These are phyloP conservation scores for Aspergillus sp. DNA, from an alignment of 2,329 filamentous ascomycete species.

Conservation along the genomic window DNA sequence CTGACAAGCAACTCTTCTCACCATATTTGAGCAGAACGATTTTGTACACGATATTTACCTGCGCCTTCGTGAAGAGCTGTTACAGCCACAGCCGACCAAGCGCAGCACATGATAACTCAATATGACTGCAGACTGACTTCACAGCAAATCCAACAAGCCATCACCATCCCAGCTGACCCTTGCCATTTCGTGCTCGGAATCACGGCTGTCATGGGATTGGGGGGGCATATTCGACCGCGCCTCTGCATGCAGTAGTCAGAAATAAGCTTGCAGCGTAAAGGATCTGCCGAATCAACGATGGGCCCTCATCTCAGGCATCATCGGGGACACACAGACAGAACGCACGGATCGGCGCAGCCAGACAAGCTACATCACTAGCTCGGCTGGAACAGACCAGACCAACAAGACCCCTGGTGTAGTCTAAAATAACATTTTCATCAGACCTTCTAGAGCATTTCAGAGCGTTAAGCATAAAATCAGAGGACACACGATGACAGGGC, in stretches of 20 bases:
- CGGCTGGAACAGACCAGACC: not conserved
- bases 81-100: not conserved
- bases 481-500: not conserved
- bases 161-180: not conserved
- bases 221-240: not conserved
- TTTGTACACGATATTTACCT: too few species aligned
- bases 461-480: not conserved
- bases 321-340: not conserved
- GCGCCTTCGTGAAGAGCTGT: not conserved
- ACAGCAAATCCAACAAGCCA: not conserved
- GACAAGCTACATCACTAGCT: not conserved
- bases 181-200: not conserved
- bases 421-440: not conserved
- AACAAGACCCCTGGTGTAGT: not conserved
- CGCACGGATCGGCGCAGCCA: not conserved
- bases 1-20: not conserved
- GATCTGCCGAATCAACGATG: not conserved
- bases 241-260: not conserved
- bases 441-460: not conserved
- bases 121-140: slow-evolving; percentile 1
- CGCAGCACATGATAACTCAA: not conserved
- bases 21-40: too few species aligned
- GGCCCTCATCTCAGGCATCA: not conserved
- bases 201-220: not conserved
- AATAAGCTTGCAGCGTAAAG: not conserved